A percentile compares a stretch with the other conserved stretches of the same genome.
These are phyloP conservation scores for Ophiobolus disseminans DNA, from an alignment of 2,329 filamentous ascomycete genomes.

Conservation along the genomic window DNA sequence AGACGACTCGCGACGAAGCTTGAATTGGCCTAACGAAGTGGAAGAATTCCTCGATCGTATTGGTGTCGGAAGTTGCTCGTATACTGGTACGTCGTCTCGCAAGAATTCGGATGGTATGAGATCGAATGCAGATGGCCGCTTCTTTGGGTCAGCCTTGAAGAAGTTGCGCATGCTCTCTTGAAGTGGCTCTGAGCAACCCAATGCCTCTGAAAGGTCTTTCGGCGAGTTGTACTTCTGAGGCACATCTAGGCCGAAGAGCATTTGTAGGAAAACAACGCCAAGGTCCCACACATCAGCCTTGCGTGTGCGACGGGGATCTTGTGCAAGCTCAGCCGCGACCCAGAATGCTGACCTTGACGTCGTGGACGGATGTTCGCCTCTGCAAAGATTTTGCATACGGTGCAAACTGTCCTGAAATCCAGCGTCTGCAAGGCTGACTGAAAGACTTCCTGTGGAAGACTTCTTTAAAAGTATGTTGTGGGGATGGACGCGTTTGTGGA, in stretches of 20 bases:
- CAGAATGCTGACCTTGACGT: slow-evolving; percentile 80
- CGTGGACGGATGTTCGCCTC: slow-evolving; percentile 59
- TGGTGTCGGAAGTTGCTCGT: slow-evolving; percentile 43
- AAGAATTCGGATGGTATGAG: slow-evolving; percentile 66
- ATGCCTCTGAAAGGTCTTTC: slow-evolving; percentile 71
- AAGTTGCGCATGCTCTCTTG: slow-evolving; percentile 82
- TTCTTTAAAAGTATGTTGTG: slow-evolving; percentile 80
- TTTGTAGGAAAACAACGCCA: slow-evolving; percentile 88
- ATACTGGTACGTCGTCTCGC: slow-evolving; percentile 56
- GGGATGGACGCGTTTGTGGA: slow-evolving; percentile 83
- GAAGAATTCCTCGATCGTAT: slow-evolving; percentile 48
- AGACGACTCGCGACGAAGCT: slow-evolving; percentile 47
- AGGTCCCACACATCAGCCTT: slow-evolving; percentile 97
- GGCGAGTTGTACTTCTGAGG: slow-evolving; percentile 81
- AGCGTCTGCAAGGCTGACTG: slow-evolving; percentile 77
- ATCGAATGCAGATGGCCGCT: slow-evolving; percentile 82
- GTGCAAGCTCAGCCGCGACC: slow-evolving; percentile 77
- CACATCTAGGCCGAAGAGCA: slow-evolving; percentile 86
- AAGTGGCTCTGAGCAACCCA: slow-evolving; percentile 75
- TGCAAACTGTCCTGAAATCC: slow-evolving; percentile 74
- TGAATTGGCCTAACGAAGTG: slow-evolving; percentile 42
- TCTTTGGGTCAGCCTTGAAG: slow-evolving; percentile 84
- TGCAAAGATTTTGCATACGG: slow-evolving; percentile 63
- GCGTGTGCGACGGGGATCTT: slow-evolving; percentile 64
- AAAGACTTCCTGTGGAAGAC: slow-evolving; percentile 68